Base-by-base conservation (phyloP, 306 rosid species). In the Malus asiatica region DNA sequence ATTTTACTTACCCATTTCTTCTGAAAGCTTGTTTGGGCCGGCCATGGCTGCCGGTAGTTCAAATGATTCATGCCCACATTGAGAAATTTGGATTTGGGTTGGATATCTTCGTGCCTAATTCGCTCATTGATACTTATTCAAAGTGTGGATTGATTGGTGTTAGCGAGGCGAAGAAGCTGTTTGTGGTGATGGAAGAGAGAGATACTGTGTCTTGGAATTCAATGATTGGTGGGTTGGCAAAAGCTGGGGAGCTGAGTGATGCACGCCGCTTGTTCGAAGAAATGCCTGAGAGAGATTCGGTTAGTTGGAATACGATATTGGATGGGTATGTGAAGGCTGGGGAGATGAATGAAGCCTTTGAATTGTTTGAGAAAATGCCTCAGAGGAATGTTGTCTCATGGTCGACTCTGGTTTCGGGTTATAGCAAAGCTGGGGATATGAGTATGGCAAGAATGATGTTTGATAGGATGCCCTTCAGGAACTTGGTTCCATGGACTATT, bases 261-360 rank as follows among this genome's bases (percentile, higher is more conserved):
- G 93, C 96, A 6, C 85, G 83, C 65, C 74, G 45, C 38, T 8
- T 92, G 88, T 92, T 92, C 53, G 92, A 84, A 67, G 90, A 85
- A 87, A 94, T 94, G 95, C 91, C 96, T 3, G 77, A 18, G 8
- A 88, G 88, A 73, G 98, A 94, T 82, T 20, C 61, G 74, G 92
- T 91, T 72, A 90, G 97, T 80, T 91, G 97, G 97, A 94, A 94
- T 77, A 88, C 93, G 0, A 87, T 94, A 79, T 78, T 94, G 75
- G 97, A 90, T 82, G 96, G 86, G 52, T 86, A 81, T 70, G 86
- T 55, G 0, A 94, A 90, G 84, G 90, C 75, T 2, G 94, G 94
- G 11, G 77, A 78, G 45, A 86, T 91, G 92, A 83, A 83, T 10
- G 82, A 87, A 66, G 97, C 96, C 1, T 91, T 84, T 78, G 46